Evolutionary conservation across 2,329 filamentous ascomycete species (phyloP).

Genomic region (Celoporthe dispersa): DNA sequence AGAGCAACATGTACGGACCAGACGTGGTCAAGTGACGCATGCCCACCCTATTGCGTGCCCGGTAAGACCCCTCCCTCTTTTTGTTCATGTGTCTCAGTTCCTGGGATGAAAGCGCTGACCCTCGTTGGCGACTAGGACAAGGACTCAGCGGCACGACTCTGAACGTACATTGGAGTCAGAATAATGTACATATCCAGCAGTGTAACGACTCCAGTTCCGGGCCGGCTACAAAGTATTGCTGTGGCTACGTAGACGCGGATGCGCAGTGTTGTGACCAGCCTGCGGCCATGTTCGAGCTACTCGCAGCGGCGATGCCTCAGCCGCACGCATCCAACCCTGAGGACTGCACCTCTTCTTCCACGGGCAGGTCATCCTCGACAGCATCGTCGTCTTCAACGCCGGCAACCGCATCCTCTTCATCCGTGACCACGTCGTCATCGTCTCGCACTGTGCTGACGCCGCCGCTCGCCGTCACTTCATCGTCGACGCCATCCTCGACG

Average conservation of each 20-base stretch:
- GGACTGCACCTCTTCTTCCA: background rate
- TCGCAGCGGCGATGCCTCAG: background rate
- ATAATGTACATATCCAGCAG: slow-evolving; percentile 16
- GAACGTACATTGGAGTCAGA: background rate
- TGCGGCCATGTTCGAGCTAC: slow-evolving; percentile 11
- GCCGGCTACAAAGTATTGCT: slow-evolving; percentile 14
- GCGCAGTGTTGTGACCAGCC: slow-evolving; percentile 14
- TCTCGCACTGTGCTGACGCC: background rate
- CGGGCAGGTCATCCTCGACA: background rate
- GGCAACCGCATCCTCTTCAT: background rate
- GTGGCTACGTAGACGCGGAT: slow-evolving; percentile 2
- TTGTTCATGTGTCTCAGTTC: background rate
- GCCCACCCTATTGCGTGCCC: slow-evolving; percentile 18
- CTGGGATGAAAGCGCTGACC: background rate
- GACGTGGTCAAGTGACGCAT: slow-evolving; percentile 14
- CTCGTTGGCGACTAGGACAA: background rate
- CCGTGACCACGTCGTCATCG: background rate
- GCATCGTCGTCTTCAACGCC: background rate
- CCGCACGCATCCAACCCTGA: background rate
- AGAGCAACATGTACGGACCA: slow-evolving; percentile 20
- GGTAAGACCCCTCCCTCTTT: background rate
- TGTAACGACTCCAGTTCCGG: slow-evolving; percentile 7
- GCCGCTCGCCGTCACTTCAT: background rate
- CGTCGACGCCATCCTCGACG: background rate
- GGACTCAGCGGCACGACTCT: background rate